These are phyloP conservation scores for Thalassiosira sp. DNA, from an alignment of 352 stramenopile species.

Conservation along the genomic window DNA sequence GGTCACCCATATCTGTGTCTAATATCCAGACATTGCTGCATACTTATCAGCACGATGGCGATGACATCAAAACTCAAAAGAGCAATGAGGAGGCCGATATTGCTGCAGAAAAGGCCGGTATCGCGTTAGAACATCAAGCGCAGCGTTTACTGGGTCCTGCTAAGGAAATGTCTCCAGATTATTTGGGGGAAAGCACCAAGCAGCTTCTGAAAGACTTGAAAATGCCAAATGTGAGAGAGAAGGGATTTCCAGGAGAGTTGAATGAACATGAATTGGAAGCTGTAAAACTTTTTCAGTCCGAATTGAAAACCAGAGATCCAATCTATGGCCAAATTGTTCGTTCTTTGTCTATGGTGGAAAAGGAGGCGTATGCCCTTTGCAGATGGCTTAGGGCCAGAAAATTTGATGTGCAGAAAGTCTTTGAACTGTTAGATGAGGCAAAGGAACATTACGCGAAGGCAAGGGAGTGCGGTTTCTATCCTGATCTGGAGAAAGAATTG, in stretches of 20 bases:
- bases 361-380: conserved; percentile 61
- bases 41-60: conserved; percentile 27
- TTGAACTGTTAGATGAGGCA: conserved; percentile 52
- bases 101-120: conserved; percentile 17
- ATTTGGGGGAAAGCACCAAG: conserved; percentile 29
- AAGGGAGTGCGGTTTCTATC: conserved; percentile 62
- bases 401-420: conserved; percentile 57
- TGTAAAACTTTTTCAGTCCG: conserved; percentile 22
- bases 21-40: conserved; percentile 35
- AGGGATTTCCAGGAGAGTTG: conserved; percentile 52
- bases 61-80: conserved; percentile 6
- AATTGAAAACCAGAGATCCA: conserved; percentile 31
- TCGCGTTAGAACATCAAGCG: conserved; percentile 29
- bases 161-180: conserved; percentile 4
- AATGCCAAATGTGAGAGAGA: conserved; percentile 24
- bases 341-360: conserved; percentile 32
- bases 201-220: conserved; percentile 42
- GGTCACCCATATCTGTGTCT: conserved; percentile 16
- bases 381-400: conserved; percentile 54
- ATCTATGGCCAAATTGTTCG: conserved; percentile 51
- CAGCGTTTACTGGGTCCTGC: conserved; percentile 8
- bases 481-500: conserved; percentile 51
- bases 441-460: conserved; percentile 51
- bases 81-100: conserved; percentile 7
- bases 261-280: conserved; percentile 41